Evolutionary conservation across 108 stramenopile species (phyloP).

Genomic region (Nitzschia inconspicua): DNA sequence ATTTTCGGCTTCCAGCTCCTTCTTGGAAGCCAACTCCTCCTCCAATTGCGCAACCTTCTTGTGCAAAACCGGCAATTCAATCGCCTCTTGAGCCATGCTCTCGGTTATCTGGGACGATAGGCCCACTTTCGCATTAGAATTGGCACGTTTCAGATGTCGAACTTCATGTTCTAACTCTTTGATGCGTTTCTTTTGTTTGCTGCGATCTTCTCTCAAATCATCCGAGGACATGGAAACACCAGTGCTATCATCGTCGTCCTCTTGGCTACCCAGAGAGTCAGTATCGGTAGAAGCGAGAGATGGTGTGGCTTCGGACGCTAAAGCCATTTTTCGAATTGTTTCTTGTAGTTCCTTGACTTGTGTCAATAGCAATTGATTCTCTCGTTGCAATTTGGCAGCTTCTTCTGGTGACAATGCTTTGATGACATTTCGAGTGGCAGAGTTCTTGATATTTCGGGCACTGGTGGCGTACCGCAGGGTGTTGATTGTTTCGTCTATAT

Average conservation of each 20-base stretch:
- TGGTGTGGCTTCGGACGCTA: conserved; percentile 4
- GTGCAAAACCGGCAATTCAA: conserved; percentile 34
- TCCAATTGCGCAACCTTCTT: conserved; percentile 29
- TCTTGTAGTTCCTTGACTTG: conserved; percentile 56
- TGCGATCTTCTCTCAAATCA: conserved; percentile 17
- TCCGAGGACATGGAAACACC: conserved; percentile 15
- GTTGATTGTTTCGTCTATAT: conserved; percentile 90
- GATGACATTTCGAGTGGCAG: conserved; percentile 80
- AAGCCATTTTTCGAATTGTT: conserved; percentile 28
- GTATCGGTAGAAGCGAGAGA: conserved; percentile 13
- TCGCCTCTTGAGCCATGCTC: conserved; percentile 23
- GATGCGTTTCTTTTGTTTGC: conserved; percentile 21
- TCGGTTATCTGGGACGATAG: not conserved
- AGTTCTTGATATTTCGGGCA: conserved; percentile 94
- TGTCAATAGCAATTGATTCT: conserved; percentile 66
- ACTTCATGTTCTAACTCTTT: conserved; percentile 30
- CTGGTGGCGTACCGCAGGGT: conserved; percentile 92
- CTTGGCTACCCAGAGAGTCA: not conserved
- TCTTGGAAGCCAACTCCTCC: conserved; percentile 22
- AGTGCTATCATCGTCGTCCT: not conserved
- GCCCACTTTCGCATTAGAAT: not conserved
- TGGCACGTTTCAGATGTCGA: conserved; percentile 3
- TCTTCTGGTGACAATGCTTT: conserved; percentile 57
- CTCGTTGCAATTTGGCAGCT: conserved; percentile 69
- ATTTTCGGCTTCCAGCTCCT: conserved; percentile 38